Percentiles rank a stretch among this genome's conserved stretches.
Conservation (phyloP, 2,329 filamentous ascomycete genomes). For the Zelopaecilomyces penicillatus region DNA sequence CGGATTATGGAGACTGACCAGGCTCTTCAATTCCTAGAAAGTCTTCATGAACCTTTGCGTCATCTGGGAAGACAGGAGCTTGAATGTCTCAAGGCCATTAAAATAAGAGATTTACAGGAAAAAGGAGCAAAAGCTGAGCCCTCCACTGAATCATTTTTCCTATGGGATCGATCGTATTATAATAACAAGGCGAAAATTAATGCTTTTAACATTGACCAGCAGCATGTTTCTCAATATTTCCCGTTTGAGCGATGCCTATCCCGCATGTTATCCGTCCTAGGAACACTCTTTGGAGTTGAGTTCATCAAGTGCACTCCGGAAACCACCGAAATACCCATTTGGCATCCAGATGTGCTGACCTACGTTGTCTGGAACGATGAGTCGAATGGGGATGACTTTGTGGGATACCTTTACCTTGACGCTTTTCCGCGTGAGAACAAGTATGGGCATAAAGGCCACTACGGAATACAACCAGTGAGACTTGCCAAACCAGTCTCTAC, state of each 20-base stretch:
- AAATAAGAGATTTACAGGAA: slow-evolving; percentile 1
- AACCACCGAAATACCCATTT: slow-evolving; percentile 56
- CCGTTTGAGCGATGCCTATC: slow-evolving; percentile 58
- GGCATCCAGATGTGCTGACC: slow-evolving; percentile 66
- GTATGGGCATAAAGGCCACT: slow-evolving; percentile 73
- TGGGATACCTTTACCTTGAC: slow-evolving; percentile 70
- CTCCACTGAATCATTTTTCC: slow-evolving; percentile 38
- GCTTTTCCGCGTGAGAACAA: slow-evolving; percentile 65
- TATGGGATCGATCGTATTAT: slow-evolving; percentile 71
- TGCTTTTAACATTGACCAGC: slow-evolving; percentile 64
- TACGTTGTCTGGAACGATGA: slow-evolving; percentile 70
- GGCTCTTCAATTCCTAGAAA: slow-evolving; percentile 1
- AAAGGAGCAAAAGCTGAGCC: not conserved
- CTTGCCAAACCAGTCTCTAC: slow-evolving; percentile 18
- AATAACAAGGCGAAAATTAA: slow-evolving; percentile 65
- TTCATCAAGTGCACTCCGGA: slow-evolving; percentile 30
- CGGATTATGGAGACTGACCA: slow-evolving; percentile 5
- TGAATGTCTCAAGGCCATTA: not conserved
- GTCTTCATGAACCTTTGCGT: slow-evolving; percentile 1
- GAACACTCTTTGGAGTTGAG: slow-evolving; percentile 64
- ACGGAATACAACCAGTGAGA: slow-evolving; percentile 49
- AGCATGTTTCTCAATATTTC: slow-evolving; percentile 69
- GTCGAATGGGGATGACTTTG: slow-evolving; percentile 56
- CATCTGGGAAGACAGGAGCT: not conserved
- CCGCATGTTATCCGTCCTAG: slow-evolving; percentile 68